Evolutionary conservation across 345 rosid species (phyloP).

Genomic region (Conringia planisiliqua): DNA sequence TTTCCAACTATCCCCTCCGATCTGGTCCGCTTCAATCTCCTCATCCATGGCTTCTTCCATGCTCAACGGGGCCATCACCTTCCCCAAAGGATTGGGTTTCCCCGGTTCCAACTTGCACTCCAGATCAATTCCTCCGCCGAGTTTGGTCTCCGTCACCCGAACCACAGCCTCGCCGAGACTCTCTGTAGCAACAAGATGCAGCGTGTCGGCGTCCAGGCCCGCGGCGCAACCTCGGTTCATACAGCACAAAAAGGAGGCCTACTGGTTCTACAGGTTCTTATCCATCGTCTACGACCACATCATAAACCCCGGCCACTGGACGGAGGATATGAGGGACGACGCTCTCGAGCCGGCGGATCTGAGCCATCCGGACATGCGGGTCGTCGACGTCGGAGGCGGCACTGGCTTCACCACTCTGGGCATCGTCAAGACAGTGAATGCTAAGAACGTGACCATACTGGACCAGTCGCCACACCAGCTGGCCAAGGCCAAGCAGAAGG

Average conservation of each 20-base stretch:
- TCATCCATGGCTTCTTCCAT: conserved; percentile 62
- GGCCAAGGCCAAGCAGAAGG: conserved; percentile 91
- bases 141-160: conserved; percentile 32
- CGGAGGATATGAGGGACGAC: conserved; percentile 96
- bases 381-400: conserved; percentile 99
- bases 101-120: conserved; percentile 44
- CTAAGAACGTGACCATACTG: conserved; percentile 91
- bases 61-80: conserved; percentile 60
- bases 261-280: conserved; percentile 95
- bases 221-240: conserved; percentile 94
- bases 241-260: conserved; percentile 97
- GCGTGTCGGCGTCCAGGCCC: conserved; percentile 74
- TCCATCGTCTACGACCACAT: conserved; percentile 93
- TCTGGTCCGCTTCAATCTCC: not conserved
- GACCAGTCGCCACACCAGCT: conserved; percentile 99
- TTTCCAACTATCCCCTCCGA: not conserved
- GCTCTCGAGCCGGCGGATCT: conserved; percentile 99
- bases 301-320: conserved; percentile 92
- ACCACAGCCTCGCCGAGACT: conserved; percentile 30
- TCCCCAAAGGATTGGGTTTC: conserved; percentile 37
- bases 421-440: conserved; percentile 89
- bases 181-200: conserved; percentile 47
- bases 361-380: conserved; percentile 57
- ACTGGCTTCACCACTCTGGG: conserved; percentile 98
- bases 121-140: conserved; percentile 37